Percentiles rank a stretch among this genome's conserved stretches.
Evolutionary conservation across 176 grass and related monocot species (phyloP).

Genomic region (Areca catechu): DNA sequence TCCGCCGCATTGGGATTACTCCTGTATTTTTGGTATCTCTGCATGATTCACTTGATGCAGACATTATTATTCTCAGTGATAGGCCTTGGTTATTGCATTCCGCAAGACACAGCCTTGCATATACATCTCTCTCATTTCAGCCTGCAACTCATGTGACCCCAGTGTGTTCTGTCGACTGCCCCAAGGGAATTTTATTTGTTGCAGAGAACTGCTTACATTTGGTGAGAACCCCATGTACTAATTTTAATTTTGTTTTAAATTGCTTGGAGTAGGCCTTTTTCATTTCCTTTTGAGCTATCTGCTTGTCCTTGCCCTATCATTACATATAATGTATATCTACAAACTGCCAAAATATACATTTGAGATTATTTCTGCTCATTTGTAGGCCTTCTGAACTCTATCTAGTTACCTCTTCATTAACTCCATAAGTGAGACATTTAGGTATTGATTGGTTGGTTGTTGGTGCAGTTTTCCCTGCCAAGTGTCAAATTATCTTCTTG

Average conservation of each 20-base stretch:
- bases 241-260: not conserved
- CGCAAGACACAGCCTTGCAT: constrained; percentile 80
- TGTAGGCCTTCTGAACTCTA: too few species aligned
- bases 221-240: constrained; percentile 29
- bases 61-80: constrained; percentile 88
- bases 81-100: constrained; percentile 87
- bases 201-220: constrained; percentile 92
- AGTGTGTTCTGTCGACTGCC: constrained; percentile 75
- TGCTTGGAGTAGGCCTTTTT: too few species aligned
- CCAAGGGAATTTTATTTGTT: constrained; percentile 86
- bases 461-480: too few species aligned
- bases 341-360: too few species aligned
- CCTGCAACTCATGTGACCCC: constrained; percentile 88
- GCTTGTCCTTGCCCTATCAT: too few species aligned
- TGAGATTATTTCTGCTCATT: too few species aligned
- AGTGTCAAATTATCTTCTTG: too few species aligned
- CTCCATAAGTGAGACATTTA: too few species aligned
- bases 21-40: constrained; percentile 68
- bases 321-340: too few species aligned
- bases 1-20: constrained; percentile 86
- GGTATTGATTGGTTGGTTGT: too few species aligned
- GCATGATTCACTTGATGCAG: constrained; percentile 62
- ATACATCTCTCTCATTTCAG: constrained; percentile 91
- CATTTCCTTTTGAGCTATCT: too few species aligned
- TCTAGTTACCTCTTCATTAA: too few species aligned